Evolutionary conservation across 148 eudicot genomes (phyloP).

Genomic region (Vaccinium myrtillus): DNA sequence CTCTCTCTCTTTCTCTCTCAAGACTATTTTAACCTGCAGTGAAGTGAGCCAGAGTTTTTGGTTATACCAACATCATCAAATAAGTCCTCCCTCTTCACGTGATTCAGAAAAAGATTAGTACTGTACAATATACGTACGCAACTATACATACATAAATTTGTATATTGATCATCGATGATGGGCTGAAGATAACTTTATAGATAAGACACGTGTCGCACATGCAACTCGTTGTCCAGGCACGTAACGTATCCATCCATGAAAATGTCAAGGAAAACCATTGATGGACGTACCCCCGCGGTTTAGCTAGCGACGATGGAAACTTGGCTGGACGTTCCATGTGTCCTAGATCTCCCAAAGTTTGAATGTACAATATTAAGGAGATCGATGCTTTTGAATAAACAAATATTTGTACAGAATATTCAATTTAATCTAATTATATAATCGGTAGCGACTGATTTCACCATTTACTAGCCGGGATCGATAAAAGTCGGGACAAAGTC

Average conservation of each 20-base stretch:
- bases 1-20: not conserved
- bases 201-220: constrained; percentile 13
- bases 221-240: constrained; percentile 5
- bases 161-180: not conserved
- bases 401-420: too few relatives aligned
- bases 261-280: not conserved
- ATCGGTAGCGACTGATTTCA: too few relatives aligned
- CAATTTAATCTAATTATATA: too few relatives aligned
- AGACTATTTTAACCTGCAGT: not conserved
- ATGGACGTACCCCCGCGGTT: not conserved
- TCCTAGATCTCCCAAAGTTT: not conserved
- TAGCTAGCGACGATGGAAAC: not conserved
- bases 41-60: constrained; percentile 1
- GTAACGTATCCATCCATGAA: not conserved
- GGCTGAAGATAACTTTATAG: not conserved
- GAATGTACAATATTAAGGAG: too few relatives aligned
- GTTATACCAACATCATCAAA: not conserved
- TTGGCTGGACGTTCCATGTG: not conserved
- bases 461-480: too few relatives aligned
- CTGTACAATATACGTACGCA: not conserved
- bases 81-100: constrained; percentile 14
- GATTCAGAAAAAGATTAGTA: not conserved
- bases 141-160: not conserved
- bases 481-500: too few relatives aligned
- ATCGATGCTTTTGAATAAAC: too few relatives aligned